Base-by-base conservation (phyloP, 192 early-diverging fungal species). In the Backusella morwellensis region DNA sequence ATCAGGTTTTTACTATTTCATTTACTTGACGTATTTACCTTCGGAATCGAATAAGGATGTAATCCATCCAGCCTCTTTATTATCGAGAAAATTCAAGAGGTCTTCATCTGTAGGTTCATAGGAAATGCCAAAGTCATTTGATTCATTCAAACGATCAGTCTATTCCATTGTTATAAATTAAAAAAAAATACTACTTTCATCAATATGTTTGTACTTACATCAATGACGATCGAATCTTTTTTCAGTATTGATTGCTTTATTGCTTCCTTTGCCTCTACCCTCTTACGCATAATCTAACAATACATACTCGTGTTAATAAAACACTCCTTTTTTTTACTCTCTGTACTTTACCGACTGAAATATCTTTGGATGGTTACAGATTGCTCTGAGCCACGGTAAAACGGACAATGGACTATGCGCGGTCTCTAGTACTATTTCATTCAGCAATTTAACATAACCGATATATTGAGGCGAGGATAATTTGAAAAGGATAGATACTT, bases 281-380 rank as follows among this genome's bases (percentile, higher is more conserved):
- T 35, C 23, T 29, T 70, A 12, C 11, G 21, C 26, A 70, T 23
- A 44, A 70, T 40, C 69, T 70, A 70, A 6, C 12, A 26, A 40
- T 19, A 68, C 12, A 34, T 6, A 35, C 29, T n/a, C 17, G 8
- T 19, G 4, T 34, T 35, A 68, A 35, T 19, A 68, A 4, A 35
- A 19, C 5, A 17, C 17, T 2, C 19, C 35, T 36, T 32, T 26
- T 32, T 59, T 21, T 6, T 42, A 9, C 3, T 14, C 41, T 12
- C 0, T 50, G 6, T 50, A 50, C 56, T 56, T 38, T 82, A 86
- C 82, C 41, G 79, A 19, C 26, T 59, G 73, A 68, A 87, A 88
- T 11, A 88, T 81, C 1, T 87, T 83, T 1, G 92, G 92, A 69
- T 93, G 92, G 50, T 92, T 92, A 75, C 92, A 93, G 9, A 93